These are phyloP conservation scores for Picocystis sp. DNA, from an alignment of 163 green algal species.

Conservation along the genomic window DNA sequence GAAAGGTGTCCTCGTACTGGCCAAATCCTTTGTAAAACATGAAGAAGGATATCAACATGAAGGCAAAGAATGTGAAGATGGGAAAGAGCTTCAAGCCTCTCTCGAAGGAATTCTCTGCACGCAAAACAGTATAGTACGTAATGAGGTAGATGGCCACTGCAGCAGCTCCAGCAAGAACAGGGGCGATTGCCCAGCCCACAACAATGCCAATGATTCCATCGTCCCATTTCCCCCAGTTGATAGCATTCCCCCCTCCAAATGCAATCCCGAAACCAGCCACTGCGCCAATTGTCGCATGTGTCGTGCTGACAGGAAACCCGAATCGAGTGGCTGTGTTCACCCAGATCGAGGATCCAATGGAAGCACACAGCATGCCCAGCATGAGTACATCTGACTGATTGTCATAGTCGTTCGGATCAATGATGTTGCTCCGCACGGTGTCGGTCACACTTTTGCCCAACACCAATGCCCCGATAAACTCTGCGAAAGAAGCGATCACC, in stretches of 20 bases:
- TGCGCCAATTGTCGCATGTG: slow-evolving; percentile 18
- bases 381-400: no score
- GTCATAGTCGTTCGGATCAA: no score
- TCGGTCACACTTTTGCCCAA: no score
- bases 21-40: no score
- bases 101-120: slow-evolving; percentile 7
- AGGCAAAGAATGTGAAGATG: background rate
- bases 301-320: slow-evolving; percentile 19
- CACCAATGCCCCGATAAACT: no score
- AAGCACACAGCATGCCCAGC: no score
- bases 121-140: slow-evolving; percentile 4
- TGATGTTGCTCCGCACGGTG: background rate
- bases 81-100: slow-evolving; percentile 8
- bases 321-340: slow-evolving; percentile 6
- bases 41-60: background rate
- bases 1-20: no score
- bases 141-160: slow-evolving; percentile 12
- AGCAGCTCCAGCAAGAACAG: slow-evolving; percentile 8
- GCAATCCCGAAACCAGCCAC: background rate
- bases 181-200: slow-evolving; percentile 12
- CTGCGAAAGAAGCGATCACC: slow-evolving; percentile 5
- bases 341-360: no score
- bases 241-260: no score
- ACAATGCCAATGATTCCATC: no score
- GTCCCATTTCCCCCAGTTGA: no score